These are phyloP conservation scores for Candida nitratophila DNA, from an alignment of 805 yeast genomes.

Conservation along the genomic window DNA sequence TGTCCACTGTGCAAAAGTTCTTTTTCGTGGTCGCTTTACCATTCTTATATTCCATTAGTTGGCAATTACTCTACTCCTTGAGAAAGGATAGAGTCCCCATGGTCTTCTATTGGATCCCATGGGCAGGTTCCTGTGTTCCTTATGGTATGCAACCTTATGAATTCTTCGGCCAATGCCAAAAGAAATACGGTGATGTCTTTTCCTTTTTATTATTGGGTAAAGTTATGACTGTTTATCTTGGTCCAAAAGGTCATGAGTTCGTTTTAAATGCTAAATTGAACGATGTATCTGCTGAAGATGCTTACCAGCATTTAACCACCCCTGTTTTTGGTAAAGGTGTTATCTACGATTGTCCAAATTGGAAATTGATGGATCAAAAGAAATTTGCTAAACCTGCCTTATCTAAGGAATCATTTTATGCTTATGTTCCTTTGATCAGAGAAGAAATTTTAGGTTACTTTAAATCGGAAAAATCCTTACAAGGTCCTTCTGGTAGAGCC, in stretches of 20 bases:
- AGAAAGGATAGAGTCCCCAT: constrained; percentile 82
- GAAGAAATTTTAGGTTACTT: constrained; percentile 72
- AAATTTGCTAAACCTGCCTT: constrained; percentile 90
- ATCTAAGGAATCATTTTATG: constrained; percentile 74
- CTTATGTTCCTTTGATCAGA: constrained; percentile 82
- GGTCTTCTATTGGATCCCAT: constrained; percentile 89
- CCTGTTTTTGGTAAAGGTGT: constrained; percentile 98
- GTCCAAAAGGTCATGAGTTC: constrained; percentile 97
- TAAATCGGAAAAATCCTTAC: constrained; percentile 41
- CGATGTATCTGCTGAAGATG: constrained; percentile 94
- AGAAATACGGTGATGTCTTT: constrained; percentile 87
- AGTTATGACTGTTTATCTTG: constrained; percentile 91
- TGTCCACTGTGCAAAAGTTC: constrained; percentile 21
- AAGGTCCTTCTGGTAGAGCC: constrained; percentile 39
- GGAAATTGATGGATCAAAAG: constrained; percentile 95
- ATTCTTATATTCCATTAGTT: constrained; percentile 53
- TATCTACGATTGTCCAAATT: constrained; percentile 92
- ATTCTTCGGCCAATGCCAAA: constrained; percentile 72
- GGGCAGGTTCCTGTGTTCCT: constrained; percentile 86
- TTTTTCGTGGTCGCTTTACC: constrained; percentile 40
- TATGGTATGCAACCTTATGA: constrained; percentile 94
- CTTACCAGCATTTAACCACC: constrained; percentile 95
- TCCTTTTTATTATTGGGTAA: constrained; percentile 85
- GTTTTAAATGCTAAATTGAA: constrained; percentile 83
- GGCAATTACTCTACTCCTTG: constrained; percentile 65